Conservation (phyloP, 2,329 filamentous ascomycete species). For the Fusarium compactum region DNA sequence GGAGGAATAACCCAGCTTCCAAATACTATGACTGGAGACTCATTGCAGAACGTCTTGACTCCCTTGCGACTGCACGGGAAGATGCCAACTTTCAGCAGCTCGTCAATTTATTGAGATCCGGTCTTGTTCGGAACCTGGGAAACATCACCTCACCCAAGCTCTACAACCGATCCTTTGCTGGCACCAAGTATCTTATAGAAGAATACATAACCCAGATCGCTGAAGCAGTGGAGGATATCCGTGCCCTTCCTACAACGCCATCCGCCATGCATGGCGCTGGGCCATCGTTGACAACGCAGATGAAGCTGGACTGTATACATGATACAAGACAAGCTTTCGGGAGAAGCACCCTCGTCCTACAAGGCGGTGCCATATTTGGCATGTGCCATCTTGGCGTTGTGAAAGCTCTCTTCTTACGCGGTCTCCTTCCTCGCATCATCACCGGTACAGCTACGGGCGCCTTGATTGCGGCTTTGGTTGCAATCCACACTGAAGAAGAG, state of each 20-base stretch:
- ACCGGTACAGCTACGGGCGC: conserved; percentile 92
- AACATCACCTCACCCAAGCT: conserved; percentile 86
- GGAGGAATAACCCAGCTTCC: conserved; percentile 84
- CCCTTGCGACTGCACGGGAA: conserved; percentile 76
- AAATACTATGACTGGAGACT: conserved; percentile 88
- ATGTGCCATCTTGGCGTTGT: conserved; percentile 91
- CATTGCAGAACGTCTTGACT: conserved; percentile 80
- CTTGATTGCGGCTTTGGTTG: conserved; percentile 87
- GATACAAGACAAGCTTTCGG: conserved; percentile 91
- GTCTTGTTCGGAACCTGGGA: conserved; percentile 85
- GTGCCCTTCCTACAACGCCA: conserved; percentile 70
- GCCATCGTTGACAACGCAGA: conserved; percentile 72
- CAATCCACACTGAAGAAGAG: conserved; percentile 88
- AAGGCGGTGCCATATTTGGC: conserved; percentile 92
- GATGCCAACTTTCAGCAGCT: conserved; percentile 79
- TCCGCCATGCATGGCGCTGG: conserved; percentile 52
- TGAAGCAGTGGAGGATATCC: conserved; percentile 83
- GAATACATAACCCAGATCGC: conserved; percentile 89
- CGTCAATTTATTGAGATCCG: conserved; percentile 83
- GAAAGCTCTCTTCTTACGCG: conserved; percentile 84
- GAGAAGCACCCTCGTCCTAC: conserved; percentile 84
- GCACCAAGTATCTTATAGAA: conserved; percentile 91
- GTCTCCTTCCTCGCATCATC: conserved; percentile 88
- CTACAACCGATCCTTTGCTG: conserved; percentile 87
- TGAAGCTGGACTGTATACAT: conserved; percentile 87